Conservation (phyloP, 2,329 filamentous ascomycete species). For the Pestalotiopsis sp. region DNA sequence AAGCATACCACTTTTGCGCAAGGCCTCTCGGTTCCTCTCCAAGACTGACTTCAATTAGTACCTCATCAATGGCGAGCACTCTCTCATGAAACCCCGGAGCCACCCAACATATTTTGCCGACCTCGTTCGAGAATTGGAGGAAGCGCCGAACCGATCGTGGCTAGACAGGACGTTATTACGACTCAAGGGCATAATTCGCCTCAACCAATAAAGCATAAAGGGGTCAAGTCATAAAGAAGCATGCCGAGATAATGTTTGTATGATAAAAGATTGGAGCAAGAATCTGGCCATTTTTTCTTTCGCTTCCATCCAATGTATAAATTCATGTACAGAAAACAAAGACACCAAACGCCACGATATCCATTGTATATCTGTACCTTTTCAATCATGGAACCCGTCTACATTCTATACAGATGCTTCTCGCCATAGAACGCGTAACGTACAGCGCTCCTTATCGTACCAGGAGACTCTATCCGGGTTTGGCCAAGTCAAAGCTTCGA, state of each 20-base stretch:
- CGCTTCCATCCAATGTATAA: background rate
- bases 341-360: background rate
- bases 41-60: conserved; percentile 36
- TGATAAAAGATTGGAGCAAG: background rate
- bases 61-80: conserved; percentile 42
- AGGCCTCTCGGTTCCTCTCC: background rate
- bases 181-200: conserved; percentile 61
- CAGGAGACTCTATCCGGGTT: background rate
- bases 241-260: background rate
- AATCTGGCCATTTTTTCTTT: background rate
- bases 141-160: conserved; percentile 61
- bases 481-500: background rate
- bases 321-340: background rate
- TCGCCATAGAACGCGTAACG: conserved; percentile 4
- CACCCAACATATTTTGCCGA: conserved; percentile 67
- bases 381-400: conserved; percentile 17
- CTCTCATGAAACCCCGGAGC: conserved; percentile 59
- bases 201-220: conserved; percentile 40
- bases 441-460: no score
- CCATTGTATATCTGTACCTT: background rate
- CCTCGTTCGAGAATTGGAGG: conserved; percentile 63
- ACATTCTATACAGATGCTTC: conserved; percentile 7
- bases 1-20: background rate
- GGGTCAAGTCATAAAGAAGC: background rate
- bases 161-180: conserved; percentile 54